phyloP scores from a whole-genome alignment of 345 rosid species.

The Salix koriyanagi region DNA sequence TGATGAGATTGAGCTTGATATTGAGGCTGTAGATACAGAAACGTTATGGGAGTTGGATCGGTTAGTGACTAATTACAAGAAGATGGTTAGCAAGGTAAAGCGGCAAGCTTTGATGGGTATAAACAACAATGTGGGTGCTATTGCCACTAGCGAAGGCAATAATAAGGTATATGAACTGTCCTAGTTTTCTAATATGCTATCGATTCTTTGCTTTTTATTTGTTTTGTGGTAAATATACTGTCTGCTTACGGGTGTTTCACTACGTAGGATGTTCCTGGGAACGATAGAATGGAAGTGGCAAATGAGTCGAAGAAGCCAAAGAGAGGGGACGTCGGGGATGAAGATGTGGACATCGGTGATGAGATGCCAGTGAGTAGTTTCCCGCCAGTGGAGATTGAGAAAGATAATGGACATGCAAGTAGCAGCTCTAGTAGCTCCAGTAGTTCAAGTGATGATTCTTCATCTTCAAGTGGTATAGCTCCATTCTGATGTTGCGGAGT shows the following conservation, averaged over 20 bases:
- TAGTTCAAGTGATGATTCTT: constrained; percentile 46
- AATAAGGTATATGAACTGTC: constrained; percentile 29
- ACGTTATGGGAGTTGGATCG: constrained; percentile 85
- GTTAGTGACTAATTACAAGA: constrained; percentile 71
- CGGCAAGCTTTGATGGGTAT: constrained; percentile 54
- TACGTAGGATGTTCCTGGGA: constrained; percentile 26
- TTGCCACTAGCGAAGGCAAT: constrained; percentile 18
- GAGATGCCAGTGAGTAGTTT: constrained; percentile 70
- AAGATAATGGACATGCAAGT: constrained; percentile 49
- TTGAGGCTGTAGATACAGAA: constrained; percentile 70
- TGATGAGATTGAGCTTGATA: constrained; percentile 79
- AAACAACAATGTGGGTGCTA: constrained; percentile 14
- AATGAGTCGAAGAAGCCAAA: constrained; percentile 51
- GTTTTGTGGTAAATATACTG: neutral
- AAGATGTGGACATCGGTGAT: constrained; percentile 89
- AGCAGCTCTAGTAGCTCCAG: constrained; percentile 56
- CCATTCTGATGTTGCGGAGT: neutral
- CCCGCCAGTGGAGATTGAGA: constrained; percentile 84
- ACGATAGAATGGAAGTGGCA: constrained; percentile 41
- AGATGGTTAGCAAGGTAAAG: constrained; percentile 72
- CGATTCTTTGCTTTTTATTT: neutral
- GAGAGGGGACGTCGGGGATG: constrained; percentile 76
- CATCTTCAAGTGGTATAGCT: constrained; percentile 62
- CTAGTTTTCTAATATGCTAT: neutral
- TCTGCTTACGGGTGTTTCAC: neutral